phyloP scores from a whole-genome alignment of 257 asterid genomes.

The Agastache rugosa region DNA sequence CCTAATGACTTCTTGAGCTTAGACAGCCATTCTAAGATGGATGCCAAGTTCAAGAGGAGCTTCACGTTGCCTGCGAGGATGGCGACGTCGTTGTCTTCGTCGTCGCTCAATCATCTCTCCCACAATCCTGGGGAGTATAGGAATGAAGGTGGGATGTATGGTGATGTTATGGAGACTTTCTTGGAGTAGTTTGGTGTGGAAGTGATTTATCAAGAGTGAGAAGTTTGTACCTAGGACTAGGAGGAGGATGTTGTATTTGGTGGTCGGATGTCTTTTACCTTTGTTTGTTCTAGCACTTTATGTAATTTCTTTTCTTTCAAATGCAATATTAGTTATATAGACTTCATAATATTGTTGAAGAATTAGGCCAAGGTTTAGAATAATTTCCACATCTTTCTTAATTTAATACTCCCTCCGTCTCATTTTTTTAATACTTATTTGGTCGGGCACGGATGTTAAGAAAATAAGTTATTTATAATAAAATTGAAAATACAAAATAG shows the following conservation, averaged over 20 bases:
- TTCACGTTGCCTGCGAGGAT: conserved; percentile 84
- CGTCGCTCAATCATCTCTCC: conserved; percentile 66
- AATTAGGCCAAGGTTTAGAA: neutral
- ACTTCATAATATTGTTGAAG: neutral
- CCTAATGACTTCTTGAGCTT: conserved; percentile 76
- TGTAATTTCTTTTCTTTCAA: neutral
- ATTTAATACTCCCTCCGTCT: no score
- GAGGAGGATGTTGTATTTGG: conserved; percentile 35
- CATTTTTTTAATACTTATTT: no score
- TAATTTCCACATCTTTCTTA: neutral
- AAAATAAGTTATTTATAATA: no score
- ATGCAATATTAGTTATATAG: conserved; percentile 18
- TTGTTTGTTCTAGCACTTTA: conserved; percentile 4
- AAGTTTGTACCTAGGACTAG: conserved; percentile 48
- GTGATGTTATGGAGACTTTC: conserved; percentile 92
- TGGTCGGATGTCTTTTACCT: conserved; percentile 34
- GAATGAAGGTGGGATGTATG: conserved; percentile 73
- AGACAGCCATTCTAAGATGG: conserved; percentile 81
- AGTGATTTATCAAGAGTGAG: neutral
- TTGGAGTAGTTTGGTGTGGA: conserved; percentile 59
- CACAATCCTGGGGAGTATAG: conserved; percentile 74
- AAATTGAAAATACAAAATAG: no score
- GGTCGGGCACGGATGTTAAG: no score
- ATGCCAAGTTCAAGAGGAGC: conserved; percentile 83
- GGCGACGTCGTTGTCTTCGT: conserved; percentile 77